phyloP scores from a whole-genome alignment of 208 protist species.

The Wallacemonas rigidus region DNA sequence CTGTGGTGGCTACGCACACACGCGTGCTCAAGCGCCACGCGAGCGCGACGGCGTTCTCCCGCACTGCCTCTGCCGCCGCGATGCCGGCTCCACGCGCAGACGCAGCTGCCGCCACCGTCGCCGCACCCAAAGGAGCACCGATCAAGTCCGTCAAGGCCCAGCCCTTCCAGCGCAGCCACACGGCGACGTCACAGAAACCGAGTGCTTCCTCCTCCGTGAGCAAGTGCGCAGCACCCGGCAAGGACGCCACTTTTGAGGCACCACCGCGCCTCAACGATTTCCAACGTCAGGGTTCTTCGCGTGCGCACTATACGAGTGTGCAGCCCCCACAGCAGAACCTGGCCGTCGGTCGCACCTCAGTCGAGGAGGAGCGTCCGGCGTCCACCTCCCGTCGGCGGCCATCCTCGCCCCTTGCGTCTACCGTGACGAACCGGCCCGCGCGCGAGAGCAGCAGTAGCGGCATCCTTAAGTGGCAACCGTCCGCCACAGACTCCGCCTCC shows the following conservation, averaged over 20 bases:
- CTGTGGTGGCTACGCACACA: constrained; percentile 16
- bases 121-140: too few species aligned
- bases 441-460: not conserved
- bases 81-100: constrained; percentile 6
- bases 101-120: too few species aligned
- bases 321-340: constrained; percentile 5
- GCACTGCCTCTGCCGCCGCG: constrained; percentile 9
- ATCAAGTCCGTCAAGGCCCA: too few species aligned
- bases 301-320: constrained; percentile 20
- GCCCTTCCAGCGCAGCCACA: not conserved
- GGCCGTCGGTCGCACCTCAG: not conserved
- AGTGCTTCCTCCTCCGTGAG: not conserved
- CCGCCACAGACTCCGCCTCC: not conserved
- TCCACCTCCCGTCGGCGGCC: not conserved
- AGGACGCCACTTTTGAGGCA: constrained; percentile 23
- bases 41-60: constrained; percentile 19
- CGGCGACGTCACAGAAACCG: not conserved
- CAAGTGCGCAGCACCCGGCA: constrained; percentile 2
- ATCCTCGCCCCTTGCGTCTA: not conserved
- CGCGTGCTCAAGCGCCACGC: constrained; percentile 28
- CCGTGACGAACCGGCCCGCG: not conserved
- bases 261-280: constrained; percentile 38
- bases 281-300: constrained; percentile 26
- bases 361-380: not conserved
- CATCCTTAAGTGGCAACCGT: constrained; percentile 6